phyloP scores from a whole-genome alignment of 148 eudicot species.

The Chenopodium berlandieri region DNA sequence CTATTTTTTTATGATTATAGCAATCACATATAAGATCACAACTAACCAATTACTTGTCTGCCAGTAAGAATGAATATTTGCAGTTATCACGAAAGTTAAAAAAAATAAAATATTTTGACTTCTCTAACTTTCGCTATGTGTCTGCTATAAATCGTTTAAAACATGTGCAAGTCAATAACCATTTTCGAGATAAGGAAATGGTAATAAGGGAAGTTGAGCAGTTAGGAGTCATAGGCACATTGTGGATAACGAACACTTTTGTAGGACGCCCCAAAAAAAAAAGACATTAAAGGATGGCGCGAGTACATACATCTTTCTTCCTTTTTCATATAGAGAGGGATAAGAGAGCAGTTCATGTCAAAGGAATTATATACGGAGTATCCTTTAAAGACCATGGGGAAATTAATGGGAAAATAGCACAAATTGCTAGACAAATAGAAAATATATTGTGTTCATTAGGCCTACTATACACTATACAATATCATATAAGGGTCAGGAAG shows the following conservation, averaged over 20 bases:
- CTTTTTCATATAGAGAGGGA: neutral
- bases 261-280: neutral
- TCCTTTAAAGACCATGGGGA: neutral
- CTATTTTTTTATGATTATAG: neutral
- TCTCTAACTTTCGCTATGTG: neutral
- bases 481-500: neutral
- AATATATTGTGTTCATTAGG: neutral
- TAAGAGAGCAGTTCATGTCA: neutral
- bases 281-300: neutral
- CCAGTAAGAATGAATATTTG: neutral
- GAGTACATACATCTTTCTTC: neutral
- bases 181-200: neutral
- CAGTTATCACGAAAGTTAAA: neutral
- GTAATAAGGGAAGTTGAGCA: neutral
- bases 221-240: neutral
- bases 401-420: no score
- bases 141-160: neutral
- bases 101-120: neutral
- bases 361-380: neutral
- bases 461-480: neutral
- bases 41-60: neutral
- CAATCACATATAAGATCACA: neutral
- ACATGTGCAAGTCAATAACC: neutral
- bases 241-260: neutral
- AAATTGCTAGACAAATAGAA: neutral